phyloP scores from a whole-genome alignment of 2,329 filamentous ascomycete species.

The Bipolaris victoriae region DNA sequence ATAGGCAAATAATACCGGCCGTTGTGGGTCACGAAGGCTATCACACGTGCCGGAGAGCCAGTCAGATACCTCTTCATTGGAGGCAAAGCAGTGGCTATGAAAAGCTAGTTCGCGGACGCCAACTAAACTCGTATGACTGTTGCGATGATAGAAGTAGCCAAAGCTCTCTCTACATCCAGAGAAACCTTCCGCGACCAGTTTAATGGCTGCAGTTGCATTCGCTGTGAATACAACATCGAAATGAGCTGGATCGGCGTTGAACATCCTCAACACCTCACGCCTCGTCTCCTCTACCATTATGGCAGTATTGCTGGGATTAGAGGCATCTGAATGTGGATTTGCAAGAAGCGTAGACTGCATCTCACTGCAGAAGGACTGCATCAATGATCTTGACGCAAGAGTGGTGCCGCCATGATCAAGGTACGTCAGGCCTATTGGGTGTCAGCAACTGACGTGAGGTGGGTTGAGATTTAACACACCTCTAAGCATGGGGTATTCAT shows the following conservation, averaged over 20 bases:
- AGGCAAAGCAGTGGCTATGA: constrained; percentile 67
- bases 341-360: constrained; percentile 66
- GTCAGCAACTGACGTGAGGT: constrained; percentile 2
- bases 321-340: constrained; percentile 70
- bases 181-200: constrained; percentile 80
- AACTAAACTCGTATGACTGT: constrained; percentile 85
- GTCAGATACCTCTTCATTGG: constrained; percentile 65
- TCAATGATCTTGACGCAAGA: constrained; percentile 58
- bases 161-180: constrained; percentile 70
- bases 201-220: constrained; percentile 89
- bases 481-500: constrained; percentile 37
- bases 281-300: constrained; percentile 61
- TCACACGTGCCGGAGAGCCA: constrained; percentile 61
- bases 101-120: constrained; percentile 74
- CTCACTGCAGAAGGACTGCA: constrained; percentile 62
- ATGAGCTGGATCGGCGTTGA: constrained; percentile 76
- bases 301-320: constrained; percentile 63
- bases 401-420: constrained; percentile 63
- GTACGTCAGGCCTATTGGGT: constrained; percentile 16
- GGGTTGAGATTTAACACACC: constrained; percentile 12
- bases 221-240: constrained; percentile 93
- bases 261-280: constrained; percentile 66
- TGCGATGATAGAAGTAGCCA: constrained; percentile 79
- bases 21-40: not conserved
- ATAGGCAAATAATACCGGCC: constrained; percentile 69